phyloP scores from a whole-genome alignment of 345 rosid genomes.

The Heritiera littoralis region DNA sequence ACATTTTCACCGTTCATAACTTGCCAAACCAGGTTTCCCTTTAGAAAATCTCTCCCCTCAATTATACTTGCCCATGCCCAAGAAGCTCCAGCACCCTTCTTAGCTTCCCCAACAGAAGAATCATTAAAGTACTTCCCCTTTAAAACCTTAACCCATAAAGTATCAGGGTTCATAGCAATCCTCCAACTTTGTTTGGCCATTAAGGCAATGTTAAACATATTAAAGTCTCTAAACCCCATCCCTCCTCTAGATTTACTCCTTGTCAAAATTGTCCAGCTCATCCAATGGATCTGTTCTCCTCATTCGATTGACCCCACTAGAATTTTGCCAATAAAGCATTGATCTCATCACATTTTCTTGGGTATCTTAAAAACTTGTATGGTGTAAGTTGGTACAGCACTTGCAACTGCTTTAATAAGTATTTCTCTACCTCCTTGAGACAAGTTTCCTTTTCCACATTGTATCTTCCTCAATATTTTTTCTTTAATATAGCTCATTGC shows the following conservation, averaged over 20 bases:
- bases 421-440: background rate
- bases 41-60: background rate
- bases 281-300: background rate
- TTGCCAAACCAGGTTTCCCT: background rate
- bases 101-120: background rate
- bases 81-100: background rate
- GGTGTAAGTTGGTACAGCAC: background rate
- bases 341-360: background rate
- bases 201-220: background rate
- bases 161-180: background rate
- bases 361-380: background rate
- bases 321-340: background rate
- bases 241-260: background rate
- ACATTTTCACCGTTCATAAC: background rate
- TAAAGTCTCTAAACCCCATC: background rate
- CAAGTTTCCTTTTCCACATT: background rate
- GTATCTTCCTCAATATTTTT: background rate
- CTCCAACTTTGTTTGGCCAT: background rate
- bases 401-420: background rate
- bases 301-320: background rate
- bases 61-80: background rate
- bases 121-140: background rate
- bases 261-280: background rate
- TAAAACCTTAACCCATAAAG: background rate
- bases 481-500: background rate